These are phyloP conservation scores for Barbatosphaeria neglecta DNA, from an alignment of 495 filamentous ascomycete species.

Conservation along the genomic window DNA sequence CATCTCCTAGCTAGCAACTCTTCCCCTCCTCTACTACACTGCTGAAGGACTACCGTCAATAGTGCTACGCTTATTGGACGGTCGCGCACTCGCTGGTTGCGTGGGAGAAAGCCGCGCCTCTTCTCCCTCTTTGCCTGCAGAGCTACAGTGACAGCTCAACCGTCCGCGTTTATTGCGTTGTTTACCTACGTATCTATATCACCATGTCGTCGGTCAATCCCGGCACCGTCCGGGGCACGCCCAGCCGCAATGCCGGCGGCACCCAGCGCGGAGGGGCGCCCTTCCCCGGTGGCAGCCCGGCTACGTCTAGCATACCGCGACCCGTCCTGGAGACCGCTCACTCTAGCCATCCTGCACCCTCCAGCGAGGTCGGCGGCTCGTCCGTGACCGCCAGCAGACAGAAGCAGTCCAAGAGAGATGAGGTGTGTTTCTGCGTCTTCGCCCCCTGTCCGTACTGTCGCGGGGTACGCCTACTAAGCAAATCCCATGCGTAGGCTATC, in stretches of 20 bases:
- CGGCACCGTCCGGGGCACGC: slow-evolving; percentile 48
- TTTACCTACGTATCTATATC: too few relatives aligned
- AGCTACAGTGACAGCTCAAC: too few relatives aligned
- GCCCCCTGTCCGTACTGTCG: neutral
- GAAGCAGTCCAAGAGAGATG: slow-evolving; percentile 95
- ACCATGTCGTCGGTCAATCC: slow-evolving; percentile 22
- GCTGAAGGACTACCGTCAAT: neutral
- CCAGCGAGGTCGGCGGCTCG: slow-evolving; percentile 59
- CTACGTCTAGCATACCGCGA: slow-evolving; percentile 66
- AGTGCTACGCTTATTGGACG: neutral
- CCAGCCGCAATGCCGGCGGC: slow-evolving; percentile 40
- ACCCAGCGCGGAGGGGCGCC: slow-evolving; percentile 56
- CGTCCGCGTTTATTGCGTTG: neutral
- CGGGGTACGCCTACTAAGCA: neutral
- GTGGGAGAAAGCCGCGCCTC: neutral
- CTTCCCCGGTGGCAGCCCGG: slow-evolving; percentile 56
- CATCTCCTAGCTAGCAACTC: neutral
- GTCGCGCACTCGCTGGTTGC: neutral
- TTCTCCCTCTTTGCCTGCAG: neutral
- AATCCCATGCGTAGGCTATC: slow-evolving; percentile 56
- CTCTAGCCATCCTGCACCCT: slow-evolving; percentile 16
- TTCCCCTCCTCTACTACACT: neutral
- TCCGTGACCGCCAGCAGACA: slow-evolving; percentile 77
- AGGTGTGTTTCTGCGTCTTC: slow-evolving; percentile 48
- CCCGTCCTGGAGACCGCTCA: slow-evolving; percentile 58